These are phyloP conservation scores for Quillaja saponaria DNA, from an alignment of 306 rosid genomes.

Conservation along the genomic window DNA sequence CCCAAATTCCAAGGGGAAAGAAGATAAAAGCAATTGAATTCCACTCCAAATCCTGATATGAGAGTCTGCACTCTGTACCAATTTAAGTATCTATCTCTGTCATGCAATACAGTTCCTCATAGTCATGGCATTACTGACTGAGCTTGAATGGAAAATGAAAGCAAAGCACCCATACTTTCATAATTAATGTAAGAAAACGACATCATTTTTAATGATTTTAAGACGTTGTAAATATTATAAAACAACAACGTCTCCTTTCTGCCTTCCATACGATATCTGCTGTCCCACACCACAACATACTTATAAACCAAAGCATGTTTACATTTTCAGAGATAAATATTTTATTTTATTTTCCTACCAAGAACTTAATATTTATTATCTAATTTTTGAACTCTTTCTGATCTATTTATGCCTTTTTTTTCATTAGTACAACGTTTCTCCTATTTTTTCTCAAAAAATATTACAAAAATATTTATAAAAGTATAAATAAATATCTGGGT, in stretches of 20 bases:
- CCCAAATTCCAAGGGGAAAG: constrained; percentile 45
- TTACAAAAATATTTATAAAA: background rate
- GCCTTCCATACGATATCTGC: constrained; percentile 1
- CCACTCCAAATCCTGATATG: no score
- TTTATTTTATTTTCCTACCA: no score
- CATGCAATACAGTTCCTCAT: no score
- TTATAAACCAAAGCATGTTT: no score
- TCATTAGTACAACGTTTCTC: constrained; percentile 52
- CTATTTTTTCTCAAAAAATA: background rate
- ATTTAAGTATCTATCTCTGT: no score
- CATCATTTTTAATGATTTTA: constrained; percentile 14
- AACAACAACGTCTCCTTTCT: constrained; percentile 36
- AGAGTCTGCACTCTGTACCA: no score
- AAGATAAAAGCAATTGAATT: background rate
- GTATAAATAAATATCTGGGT: constrained; percentile 5
- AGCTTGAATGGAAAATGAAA: background rate
- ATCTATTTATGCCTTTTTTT: constrained; percentile 43
- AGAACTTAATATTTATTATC: no score
- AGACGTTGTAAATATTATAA: constrained; percentile 3
- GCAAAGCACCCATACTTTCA: background rate
- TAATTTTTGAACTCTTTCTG: no score
- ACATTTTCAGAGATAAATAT: no score
- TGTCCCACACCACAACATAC: no score
- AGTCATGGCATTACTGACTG: no score
- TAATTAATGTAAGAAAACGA: constrained; percentile 14